These are phyloP conservation scores for Cyclocybe aegerita DNA, from an alignment of 768 basidiomycete genomes.

Conservation along the genomic window DNA sequence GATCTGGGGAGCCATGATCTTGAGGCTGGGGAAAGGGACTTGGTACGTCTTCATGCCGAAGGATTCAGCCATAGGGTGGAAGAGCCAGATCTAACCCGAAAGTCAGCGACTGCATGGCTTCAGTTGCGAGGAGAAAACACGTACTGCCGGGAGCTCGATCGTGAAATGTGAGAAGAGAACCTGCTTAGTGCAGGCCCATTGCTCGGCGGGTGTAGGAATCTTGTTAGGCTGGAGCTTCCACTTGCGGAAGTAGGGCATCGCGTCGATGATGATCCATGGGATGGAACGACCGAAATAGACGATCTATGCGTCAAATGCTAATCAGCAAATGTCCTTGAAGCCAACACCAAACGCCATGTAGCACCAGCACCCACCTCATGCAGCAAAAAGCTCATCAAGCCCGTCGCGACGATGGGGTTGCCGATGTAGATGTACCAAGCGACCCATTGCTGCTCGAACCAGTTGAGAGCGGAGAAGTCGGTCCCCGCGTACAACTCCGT, in stretches of 20 bases:
- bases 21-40: slow-evolving; percentile 82
- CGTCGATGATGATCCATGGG: slow-evolving; percentile 95
- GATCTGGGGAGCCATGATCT: slow-evolving; percentile 73
- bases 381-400: slow-evolving; percentile 86
- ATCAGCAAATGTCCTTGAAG: not conserved
- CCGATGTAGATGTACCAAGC: slow-evolving; percentile 84
- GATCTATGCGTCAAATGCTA: slow-evolving; percentile 44
- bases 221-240: slow-evolving; percentile 95
- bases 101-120: not conserved
- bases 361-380: slow-evolving; percentile 86
- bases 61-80: slow-evolving; percentile 85
- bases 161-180: slow-evolving; percentile 96
- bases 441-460: slow-evolving; percentile 81
- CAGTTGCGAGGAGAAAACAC: slow-evolving; percentile 23
- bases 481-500: slow-evolving; percentile 50
- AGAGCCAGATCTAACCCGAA: slow-evolving; percentile 71
- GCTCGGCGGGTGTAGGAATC: slow-evolving; percentile 74
- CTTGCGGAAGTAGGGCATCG: slow-evolving; percentile 87
- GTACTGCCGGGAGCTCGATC: slow-evolving; percentile 84
- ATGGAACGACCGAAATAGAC: slow-evolving; percentile 96
- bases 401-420: slow-evolving; percentile 91
- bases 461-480: slow-evolving; percentile 60
- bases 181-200: slow-evolving; percentile 95
- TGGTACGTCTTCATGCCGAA: slow-evolving; percentile 93
- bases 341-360: not conserved